Evolutionary conservation across 1,284 basidiomycete species (phyloP), one percentile per base, ranked within the genome.

Genomic region (Sparassis latifolia): DNA sequence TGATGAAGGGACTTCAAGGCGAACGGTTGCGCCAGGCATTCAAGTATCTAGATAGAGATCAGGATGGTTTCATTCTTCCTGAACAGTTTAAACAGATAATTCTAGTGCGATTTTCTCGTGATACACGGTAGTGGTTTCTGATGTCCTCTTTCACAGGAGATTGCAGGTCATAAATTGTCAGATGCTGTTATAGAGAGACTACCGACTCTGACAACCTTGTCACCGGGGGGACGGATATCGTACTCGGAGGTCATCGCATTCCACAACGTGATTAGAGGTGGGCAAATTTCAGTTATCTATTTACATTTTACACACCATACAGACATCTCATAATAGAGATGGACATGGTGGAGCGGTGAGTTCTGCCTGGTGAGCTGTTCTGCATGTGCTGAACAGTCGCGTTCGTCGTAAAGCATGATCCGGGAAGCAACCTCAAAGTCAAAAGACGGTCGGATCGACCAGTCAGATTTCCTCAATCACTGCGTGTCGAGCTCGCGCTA

Each of bases 1-100:
- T 97, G 55, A 96, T 97, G 92, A 97, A 96, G 70, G 94, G 92
- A 42, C 79, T 97, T 54, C 94, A 96, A 73, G 94, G 93, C 62
- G 94, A 97, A 70, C 86, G 94, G 44, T 77, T 97, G 52, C 85
- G 94, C 56, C 94, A 97, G 72, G 88, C 92, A 33, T 97, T 97
- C 77, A 89, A 84, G 70, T 82, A 84, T 70, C 77, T 97, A 63
- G 94, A 97, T 69, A 74, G 78, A 53, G 87, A 95, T 63, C 81
- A 87, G 62, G 89, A 94, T 64, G 93, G 94, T 45, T 92, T 94
- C 71, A 97, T 97, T 70, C 77, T 73, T 55, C 90, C 93, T 27
- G 89, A 92, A 45, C 84, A 97, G 65, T 97, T 97, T 71, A 92
- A 96, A 67, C 81, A 81, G 55, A 97, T 97, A 64, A 92, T 97